phyloP scores from a whole-genome alignment of 1,284 basidiomycete genomes.

The Ceratorhiza oryzae-sativae region DNA sequence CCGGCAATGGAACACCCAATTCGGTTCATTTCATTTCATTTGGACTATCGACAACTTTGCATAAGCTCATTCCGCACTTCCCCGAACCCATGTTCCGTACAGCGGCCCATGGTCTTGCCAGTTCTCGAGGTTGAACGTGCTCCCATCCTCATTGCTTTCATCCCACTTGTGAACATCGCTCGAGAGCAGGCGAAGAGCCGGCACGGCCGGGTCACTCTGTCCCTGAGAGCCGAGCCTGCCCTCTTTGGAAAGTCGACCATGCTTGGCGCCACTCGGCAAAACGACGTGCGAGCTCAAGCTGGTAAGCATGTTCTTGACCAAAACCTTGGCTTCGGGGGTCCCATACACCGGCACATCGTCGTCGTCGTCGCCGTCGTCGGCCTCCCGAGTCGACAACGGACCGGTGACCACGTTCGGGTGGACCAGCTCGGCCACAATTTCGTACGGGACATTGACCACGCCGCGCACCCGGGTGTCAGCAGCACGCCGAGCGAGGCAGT shows the following conservation, averaged over 20 bases:
- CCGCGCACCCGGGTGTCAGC: conserved; percentile 1
- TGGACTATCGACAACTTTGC: too few relatives aligned
- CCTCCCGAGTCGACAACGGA: not conserved
- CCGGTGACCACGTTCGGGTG: too few relatives aligned
- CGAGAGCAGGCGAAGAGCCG: not conserved
- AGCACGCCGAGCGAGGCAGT: conserved; percentile 20
- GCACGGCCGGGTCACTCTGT: not conserved
- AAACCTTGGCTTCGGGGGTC: not conserved
- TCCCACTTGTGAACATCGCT: not conserved
- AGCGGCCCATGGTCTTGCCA: conserved; percentile 24
- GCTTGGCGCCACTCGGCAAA: not conserved
- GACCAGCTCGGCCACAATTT: conserved; percentile 15
- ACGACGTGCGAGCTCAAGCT: not conserved
- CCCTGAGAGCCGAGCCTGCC: not conserved
- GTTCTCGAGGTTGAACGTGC: conserved; percentile 29
- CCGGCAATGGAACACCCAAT: too few relatives aligned
- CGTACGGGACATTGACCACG: conserved; percentile 8
- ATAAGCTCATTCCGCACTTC: not conserved
- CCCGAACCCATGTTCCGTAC: not conserved
- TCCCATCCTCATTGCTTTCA: not conserved
- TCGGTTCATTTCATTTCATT: too few relatives aligned
- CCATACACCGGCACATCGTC: too few relatives aligned
- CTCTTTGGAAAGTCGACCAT: not conserved
- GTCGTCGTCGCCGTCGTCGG: too few relatives aligned
- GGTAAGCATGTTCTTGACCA: not conserved